Base-by-base conservation (phyloP, 495 filamentous ascomycete genomes). In the Friedmanniomyces endolithicus region DNA sequence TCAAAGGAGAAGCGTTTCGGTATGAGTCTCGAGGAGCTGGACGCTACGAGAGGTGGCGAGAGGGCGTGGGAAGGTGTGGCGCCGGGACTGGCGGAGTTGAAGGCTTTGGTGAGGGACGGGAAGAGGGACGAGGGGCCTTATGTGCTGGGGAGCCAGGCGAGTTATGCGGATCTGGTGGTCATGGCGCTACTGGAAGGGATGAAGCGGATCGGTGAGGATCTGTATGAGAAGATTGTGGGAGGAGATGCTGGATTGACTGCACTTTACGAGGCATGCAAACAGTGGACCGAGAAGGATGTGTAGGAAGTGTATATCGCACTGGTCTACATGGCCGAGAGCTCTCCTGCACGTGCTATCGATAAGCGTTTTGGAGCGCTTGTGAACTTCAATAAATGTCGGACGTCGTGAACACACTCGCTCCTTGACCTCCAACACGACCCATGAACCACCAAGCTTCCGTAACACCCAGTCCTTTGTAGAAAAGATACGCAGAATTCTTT, bases 41-140 rank as follows among this genome's bases (percentile, higher is more conserved):
- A 67, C 56, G 31, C 61, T 44, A 63, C 67, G 55, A 51, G 67
- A n/a, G 67, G 70, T 31, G 78, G 66, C 16, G 67, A 73, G 11
- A 23, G 52, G 6, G 67, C 63, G 0, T 80, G 70, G 70, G 60
- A 68, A 19, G 55, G 50, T 0, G 71, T 65, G 0, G 62, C 63
- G 59, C 60, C 68, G 16, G 44, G 53, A 0, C 19, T 78, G 14
- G 52, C 62, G 45, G 65, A 71, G 44, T 50, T 74, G 20, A 76
- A 72, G 27, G 72, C 50, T 2, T 19, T 78, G 60, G 52, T 83
- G 64, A 50, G 6, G 11, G 45, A 55, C 23, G 4, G 35, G 33
- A 73, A 71, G 64, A 72, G 76, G 62, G 72, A 70, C 25, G 70
- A 71, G 3, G 80, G 80, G 0, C 75, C 75, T 6, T 83, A 69